Base-by-base conservation (phyloP, 495 filamentous ascomycete genomes). In the Daldinia vernicosa region DNA sequence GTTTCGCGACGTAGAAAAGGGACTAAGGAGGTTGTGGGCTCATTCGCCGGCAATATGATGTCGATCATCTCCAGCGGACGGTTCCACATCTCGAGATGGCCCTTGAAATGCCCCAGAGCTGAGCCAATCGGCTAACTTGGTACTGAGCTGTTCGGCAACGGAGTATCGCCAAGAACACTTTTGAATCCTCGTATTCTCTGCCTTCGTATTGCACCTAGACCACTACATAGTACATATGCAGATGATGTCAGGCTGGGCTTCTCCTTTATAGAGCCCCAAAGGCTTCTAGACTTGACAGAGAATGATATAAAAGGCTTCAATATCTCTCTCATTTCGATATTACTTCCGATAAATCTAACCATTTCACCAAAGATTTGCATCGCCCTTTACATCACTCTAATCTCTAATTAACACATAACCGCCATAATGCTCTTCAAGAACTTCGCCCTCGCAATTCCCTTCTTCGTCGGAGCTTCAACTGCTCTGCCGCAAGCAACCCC, bases 371-470 rank as follows among this genome's bases (percentile, higher is more conserved):
- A n/a, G n/a, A n/a, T n/a, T n/a, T n/a, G n/a, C 3, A 28, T 28
- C 27, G 6, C 27, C 6, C 4, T 28, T 6, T 3, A 28, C 27
- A 28, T 28, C 27, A 28, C 27, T 28, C 4, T 28, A 32, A 30
- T 30, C 28, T 30, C 28, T 9, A 47, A 22, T 8, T 30, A 30
- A 7, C 7, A 43, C 40, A 11, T 3, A 24, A 22, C 2, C 17
- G 24, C 30, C 60, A 70, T 8, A n/a, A 70, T 70, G 67, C 54
- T 63, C 11, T 63, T 53, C 61, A 64, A 70, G 27, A 30, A 50
- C 12, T 27, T 70, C 47, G 19, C 28, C 52, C n/a, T 32, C 52
- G 24, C 60, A 19, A 17, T 30, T 37, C 43, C 58, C 0, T 47
- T 65, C 26, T 33, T 70, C 22, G 26, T 60, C 5, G 61, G 67